These are phyloP conservation scores for Nigrograna mackinnonii DNA, from an alignment of 2,329 filamentous ascomycete species.

Conservation along the genomic window DNA sequence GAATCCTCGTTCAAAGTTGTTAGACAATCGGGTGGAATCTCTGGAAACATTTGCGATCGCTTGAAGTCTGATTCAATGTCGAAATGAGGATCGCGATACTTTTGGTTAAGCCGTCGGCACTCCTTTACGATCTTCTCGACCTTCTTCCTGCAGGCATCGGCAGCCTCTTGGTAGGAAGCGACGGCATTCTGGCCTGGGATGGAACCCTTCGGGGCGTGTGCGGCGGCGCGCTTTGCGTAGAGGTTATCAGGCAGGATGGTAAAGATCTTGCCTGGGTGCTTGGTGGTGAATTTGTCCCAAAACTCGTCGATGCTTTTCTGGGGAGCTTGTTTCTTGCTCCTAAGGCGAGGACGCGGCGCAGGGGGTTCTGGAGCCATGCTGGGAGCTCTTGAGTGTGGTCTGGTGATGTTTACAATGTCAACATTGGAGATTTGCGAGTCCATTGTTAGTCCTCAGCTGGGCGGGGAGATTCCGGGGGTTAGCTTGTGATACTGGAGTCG, in stretches of 20 bases:
- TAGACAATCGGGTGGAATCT: slow-evolving; percentile 51
- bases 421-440: slow-evolving; percentile 38
- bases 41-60: slow-evolving; percentile 33
- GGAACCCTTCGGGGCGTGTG: slow-evolving; percentile 56
- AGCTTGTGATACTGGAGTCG: slow-evolving; percentile 13
- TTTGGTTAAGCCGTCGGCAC: slow-evolving; percentile 78
- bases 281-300: slow-evolving; percentile 71
- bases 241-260: slow-evolving; percentile 71
- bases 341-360: slow-evolving; percentile 21
- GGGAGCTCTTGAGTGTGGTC: slow-evolving; percentile 37
- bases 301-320: slow-evolving; percentile 73
- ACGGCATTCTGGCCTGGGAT: slow-evolving; percentile 65
- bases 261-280: slow-evolving; percentile 72
- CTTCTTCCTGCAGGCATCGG: slow-evolving; percentile 66
- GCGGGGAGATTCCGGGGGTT: slow-evolving; percentile 9
- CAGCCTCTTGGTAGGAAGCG: slow-evolving; percentile 74
- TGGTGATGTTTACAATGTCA: slow-evolving; percentile 41
- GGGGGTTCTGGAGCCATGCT: slow-evolving; percentile 36
- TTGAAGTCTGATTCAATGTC: slow-evolving; percentile 80
- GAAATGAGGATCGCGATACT: slow-evolving; percentile 85
- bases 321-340: slow-evolving; percentile 57
- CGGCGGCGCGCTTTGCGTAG: slow-evolving; percentile 64
- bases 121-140: slow-evolving; percentile 62
- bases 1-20: slow-evolving; percentile 48
- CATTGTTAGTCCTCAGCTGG: slow-evolving; percentile 30